Evolutionary conservation across 2,329 filamentous ascomycete species (phyloP).

Genomic region (Aspergillus fijiensis): DNA sequence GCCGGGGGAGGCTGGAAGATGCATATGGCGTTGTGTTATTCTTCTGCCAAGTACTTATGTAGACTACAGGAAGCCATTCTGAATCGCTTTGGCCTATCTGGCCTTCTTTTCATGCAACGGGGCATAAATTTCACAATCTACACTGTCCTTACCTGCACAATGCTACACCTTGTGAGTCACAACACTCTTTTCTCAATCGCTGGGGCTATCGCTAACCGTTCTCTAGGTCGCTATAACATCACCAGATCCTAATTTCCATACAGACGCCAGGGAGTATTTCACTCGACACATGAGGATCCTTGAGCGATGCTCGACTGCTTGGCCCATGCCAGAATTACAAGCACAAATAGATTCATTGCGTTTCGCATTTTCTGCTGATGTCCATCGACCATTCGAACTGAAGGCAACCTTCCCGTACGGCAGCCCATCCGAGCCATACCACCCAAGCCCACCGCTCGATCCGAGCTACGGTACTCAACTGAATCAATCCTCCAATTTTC

Average conservation of each 20-base stretch:
- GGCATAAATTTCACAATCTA: slow-evolving; percentile 98
- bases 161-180: slow-evolving; percentile 79
- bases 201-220: background rate
- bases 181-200: background rate
- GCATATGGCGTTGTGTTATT: slow-evolving; percentile 83
- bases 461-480: slow-evolving; percentile 53
- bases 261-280: slow-evolving; percentile 84
- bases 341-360: slow-evolving; percentile 85
- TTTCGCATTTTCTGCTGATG: slow-evolving; percentile 86
- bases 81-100: slow-evolving; percentile 71
- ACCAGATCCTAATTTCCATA: slow-evolving; percentile 82
- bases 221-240: slow-evolving; percentile 83
- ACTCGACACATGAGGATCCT: slow-evolving; percentile 91
- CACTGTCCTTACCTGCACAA: slow-evolving; percentile 82
- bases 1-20: slow-evolving; percentile 78
- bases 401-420: slow-evolving; percentile 86
- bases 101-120: slow-evolving; percentile 86
- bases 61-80: slow-evolving; percentile 82
- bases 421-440: slow-evolving; percentile 67
- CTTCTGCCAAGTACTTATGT: slow-evolving; percentile 80
- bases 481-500: slow-evolving; percentile 48
- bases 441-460: slow-evolving; percentile 61
- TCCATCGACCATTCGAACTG: slow-evolving; percentile 79
- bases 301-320: slow-evolving; percentile 77
- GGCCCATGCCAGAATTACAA: slow-evolving; percentile 87